These are phyloP conservation scores for Erythrophleum fordii DNA, from an alignment of 306 rosid genomes.

Conservation along the genomic window DNA sequence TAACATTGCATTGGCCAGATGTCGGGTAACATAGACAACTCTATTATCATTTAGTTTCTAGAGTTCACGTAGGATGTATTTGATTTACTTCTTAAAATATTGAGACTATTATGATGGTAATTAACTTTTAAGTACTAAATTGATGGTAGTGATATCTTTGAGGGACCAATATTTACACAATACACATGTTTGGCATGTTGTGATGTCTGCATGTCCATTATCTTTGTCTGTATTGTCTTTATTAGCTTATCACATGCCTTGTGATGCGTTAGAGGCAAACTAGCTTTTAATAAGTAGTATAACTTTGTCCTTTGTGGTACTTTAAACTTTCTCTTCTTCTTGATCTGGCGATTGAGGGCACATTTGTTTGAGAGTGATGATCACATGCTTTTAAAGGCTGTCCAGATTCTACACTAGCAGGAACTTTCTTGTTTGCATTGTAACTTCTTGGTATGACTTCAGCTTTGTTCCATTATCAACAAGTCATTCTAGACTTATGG, in stretches of 20 bases:
- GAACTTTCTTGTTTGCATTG: conserved; percentile 46
- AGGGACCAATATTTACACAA: background rate
- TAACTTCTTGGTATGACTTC: conserved; percentile 42
- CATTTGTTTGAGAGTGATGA: conserved; percentile 43
- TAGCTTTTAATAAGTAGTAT: conserved; percentile 36
- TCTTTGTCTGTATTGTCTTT: background rate
- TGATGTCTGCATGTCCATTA: background rate
- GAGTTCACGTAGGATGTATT: no score
- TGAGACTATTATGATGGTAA: background rate
- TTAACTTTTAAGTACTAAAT: no score
- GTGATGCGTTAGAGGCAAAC: conserved; percentile 44
- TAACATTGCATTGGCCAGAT: background rate
- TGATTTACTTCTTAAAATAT: no score
- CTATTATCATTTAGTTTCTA: no score
- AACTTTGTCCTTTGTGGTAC: conserved; percentile 51
- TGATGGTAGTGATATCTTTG: background rate
- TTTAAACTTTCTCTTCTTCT: conserved; percentile 48
- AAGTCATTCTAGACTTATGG: conserved; percentile 39
- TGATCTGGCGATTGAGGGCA: conserved; percentile 44
- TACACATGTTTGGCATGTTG: background rate
- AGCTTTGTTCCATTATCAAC: conserved; percentile 47
- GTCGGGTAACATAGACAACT: no score
- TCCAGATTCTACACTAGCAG: conserved; percentile 48
- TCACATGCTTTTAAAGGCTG: conserved; percentile 52
- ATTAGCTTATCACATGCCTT: conserved; percentile 45